These are phyloP conservation scores for Saturnispora galanensis DNA, from an alignment of 805 yeast genomes.

Conservation along the genomic window DNA sequence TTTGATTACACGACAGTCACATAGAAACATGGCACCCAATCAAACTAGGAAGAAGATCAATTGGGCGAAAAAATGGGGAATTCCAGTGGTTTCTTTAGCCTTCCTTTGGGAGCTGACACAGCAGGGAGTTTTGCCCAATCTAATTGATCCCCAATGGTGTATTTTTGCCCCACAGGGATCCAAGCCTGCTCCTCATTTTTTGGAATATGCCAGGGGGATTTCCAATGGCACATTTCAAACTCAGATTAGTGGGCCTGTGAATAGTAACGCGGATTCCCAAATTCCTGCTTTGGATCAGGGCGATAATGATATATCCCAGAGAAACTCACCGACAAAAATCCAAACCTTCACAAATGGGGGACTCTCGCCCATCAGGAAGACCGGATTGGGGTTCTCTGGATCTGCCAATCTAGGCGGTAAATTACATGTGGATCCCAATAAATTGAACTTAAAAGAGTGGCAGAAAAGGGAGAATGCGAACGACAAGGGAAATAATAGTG, in stretches of 20 bases:
- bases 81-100: conserved; percentile 49
- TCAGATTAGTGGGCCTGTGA: neutral
- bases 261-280: neutral
- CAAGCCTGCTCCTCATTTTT: conserved; percentile 16
- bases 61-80: conserved; percentile 48
- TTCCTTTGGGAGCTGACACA: conserved; percentile 45
- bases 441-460: conserved; percentile 5
- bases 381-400: too few species aligned
- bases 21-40: conserved; percentile 18
- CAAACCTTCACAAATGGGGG: neutral
- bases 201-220: conserved; percentile 16
- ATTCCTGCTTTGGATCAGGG: neutral
- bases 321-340: conserved; percentile 7
- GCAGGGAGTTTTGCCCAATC: conserved; percentile 29
- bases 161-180: conserved; percentile 32
- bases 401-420: neutral
- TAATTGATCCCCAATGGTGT: conserved; percentile 45
- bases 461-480: conserved; percentile 1
- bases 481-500: neutral
- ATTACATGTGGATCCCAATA: conserved; percentile 1
- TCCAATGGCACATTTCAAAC: conserved; percentile 18
- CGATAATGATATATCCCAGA: conserved; percentile 4
- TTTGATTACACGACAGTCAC: conserved; percentile 6
- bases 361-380: conserved; percentile 1
- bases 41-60: conserved; percentile 40